These are phyloP conservation scores for Jatropha multifida DNA, from an alignment of 441 rosid genomes.

Conservation along the genomic window DNA sequence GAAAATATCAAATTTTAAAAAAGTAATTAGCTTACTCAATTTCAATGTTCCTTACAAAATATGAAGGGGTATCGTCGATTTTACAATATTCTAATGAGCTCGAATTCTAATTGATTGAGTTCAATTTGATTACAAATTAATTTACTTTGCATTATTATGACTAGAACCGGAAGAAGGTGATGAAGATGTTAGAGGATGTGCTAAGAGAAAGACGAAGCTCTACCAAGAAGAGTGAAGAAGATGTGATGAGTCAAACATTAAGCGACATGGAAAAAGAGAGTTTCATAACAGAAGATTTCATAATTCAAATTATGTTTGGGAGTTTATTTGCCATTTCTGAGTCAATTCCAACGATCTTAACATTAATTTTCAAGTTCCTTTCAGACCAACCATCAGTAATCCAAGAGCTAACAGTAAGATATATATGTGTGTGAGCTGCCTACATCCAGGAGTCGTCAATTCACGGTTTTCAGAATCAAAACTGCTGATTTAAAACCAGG, in stretches of 20 bases:
- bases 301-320: conserved; percentile 11
- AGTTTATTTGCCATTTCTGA: conserved; percentile 23
- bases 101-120: no score
- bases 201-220: conserved; percentile 16
- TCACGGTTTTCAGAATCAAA: no score
- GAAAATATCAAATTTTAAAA: no score
- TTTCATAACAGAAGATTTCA: conserved; percentile 30
- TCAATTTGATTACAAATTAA: no score
- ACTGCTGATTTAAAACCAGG: no score
- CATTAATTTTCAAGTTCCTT: conserved; percentile 28
- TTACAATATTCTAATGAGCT: no score
- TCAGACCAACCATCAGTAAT: conserved; percentile 25
- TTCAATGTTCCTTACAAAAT: no score
- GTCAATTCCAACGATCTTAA: conserved; percentile 14
- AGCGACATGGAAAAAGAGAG: conserved; percentile 24
- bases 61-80: no score
- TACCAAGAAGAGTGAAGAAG: conserved; percentile 1
- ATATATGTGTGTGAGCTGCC: no score
- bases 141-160: no score
- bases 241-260: conserved; percentile 25
- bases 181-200: conserved; percentile 6
- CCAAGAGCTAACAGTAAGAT: conserved; percentile 26
- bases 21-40: no score
- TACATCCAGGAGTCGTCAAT: no score
- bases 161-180: conserved; percentile 17